A percentile compares a stretch with the other conserved stretches of the same genome.
Conservation (phyloP, 2,329 filamentous ascomycete genomes). For the Tolypocladium ovalisporum region DNA sequence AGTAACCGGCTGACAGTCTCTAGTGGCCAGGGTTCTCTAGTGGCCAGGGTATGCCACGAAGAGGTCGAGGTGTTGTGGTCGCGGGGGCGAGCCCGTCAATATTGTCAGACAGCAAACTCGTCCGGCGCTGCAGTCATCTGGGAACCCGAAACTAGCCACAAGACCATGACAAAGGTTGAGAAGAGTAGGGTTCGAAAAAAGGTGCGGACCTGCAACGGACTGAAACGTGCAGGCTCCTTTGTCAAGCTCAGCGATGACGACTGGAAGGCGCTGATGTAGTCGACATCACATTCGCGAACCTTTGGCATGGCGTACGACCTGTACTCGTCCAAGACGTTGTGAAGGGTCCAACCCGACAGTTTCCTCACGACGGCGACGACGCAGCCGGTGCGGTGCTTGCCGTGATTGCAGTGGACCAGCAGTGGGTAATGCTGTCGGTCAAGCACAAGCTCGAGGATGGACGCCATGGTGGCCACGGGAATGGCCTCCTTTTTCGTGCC, state of each 20-base stretch:
- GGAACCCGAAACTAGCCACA: conserved; percentile 31
- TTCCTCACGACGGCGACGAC: conserved; percentile 74
- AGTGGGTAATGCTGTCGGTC: conserved; percentile 67
- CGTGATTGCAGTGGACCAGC: conserved; percentile 87
- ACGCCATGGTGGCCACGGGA: conserved; percentile 53
- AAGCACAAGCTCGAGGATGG: conserved; percentile 61
- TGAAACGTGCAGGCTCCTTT: conserved; percentile 5
- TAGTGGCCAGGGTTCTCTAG: background rate
- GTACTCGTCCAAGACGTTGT: conserved; percentile 63
- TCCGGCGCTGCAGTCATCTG: conserved; percentile 10
- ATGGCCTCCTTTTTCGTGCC: conserved; percentile 81
- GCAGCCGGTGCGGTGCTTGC: conserved; percentile 86
- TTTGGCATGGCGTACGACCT: conserved; percentile 51
- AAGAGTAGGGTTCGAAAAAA: conserved; percentile 34
- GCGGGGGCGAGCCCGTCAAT: background rate
- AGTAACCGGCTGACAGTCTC: background rate
- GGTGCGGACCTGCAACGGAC: conserved; percentile 17
- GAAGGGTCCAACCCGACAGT: conserved; percentile 54
- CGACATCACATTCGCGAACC: conserved; percentile 46
- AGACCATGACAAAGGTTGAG: conserved; percentile 26
- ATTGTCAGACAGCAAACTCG: background rate
- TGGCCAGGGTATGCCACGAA: background rate
- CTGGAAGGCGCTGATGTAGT: conserved; percentile 44
- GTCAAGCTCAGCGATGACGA: conserved; percentile 21
- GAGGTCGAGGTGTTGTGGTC: background rate